A percentile compares a stretch with the other conserved stretches of the same genome.
These are phyloP conservation scores for Neurospora pannonica DNA, from an alignment of 495 filamentous ascomycete species.

Conservation along the genomic window DNA sequence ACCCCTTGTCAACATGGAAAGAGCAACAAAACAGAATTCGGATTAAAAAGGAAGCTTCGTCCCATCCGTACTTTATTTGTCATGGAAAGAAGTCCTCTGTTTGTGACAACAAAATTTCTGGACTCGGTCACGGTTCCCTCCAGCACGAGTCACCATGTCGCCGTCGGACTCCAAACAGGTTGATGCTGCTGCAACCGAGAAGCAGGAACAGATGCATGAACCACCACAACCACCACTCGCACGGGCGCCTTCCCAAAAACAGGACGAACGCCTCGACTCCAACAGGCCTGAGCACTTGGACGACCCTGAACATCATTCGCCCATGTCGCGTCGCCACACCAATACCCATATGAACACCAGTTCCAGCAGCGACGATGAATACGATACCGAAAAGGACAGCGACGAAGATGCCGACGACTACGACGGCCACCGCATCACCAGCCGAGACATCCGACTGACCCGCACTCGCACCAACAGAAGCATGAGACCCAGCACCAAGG, in stretches of 20 bases:
- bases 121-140: background rate
- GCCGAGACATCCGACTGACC: conserved; percentile 8
- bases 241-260: background rate
- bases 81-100: background rate
- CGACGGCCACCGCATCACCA: conserved; percentile 17
- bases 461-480: background rate
- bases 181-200: background rate
- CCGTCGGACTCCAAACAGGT: background rate
- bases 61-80: background rate
- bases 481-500: background rate
- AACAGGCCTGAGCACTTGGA: background rate
- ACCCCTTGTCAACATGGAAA: background rate
- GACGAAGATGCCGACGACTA: conserved; percentile 5
- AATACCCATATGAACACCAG: background rate
- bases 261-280: background rate
- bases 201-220: background rate
- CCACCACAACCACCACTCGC: background rate
- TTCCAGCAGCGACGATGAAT: background rate
- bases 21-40: background rate
- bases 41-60: background rate
- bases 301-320: background rate
- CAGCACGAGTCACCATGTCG: background rate
- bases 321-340: background rate
- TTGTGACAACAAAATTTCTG: background rate
- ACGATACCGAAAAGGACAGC: background rate